Percentiles rank a stretch among this genome's conserved stretches.
These are phyloP conservation scores for Suhomyces coccinellae DNA, from an alignment of 1,139 yeast species.

Conservation along the genomic window DNA sequence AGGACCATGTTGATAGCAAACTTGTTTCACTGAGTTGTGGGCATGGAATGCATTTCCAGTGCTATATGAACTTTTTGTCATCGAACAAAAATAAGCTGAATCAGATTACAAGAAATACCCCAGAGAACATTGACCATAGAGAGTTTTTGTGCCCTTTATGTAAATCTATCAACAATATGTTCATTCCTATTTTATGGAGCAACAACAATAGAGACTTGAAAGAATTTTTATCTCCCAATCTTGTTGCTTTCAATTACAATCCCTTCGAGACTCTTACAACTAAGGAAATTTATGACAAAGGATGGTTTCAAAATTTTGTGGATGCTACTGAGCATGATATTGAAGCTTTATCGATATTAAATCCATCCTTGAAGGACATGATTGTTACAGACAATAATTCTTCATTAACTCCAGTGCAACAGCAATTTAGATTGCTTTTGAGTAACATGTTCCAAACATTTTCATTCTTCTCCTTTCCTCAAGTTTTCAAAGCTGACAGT, in stretches of 20 bases:
- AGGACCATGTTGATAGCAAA: constrained; percentile 41
- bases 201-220: constrained; percentile 37
- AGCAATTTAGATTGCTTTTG: constrained; percentile 31
- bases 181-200: constrained; percentile 68
- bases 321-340: constrained; percentile 25
- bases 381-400: constrained; percentile 17
- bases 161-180: constrained; percentile 80
- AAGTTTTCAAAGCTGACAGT: constrained; percentile 38
- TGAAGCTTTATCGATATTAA: constrained; percentile 25
- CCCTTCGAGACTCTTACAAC: constrained; percentile 20
- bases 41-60: constrained; percentile 87
- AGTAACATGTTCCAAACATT: constrained; percentile 39
- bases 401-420: constrained; percentile 20
- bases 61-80: constrained; percentile 65
- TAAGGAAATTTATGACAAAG: constrained; percentile 20
- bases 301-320: constrained; percentile 32
- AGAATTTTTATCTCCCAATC: constrained; percentile 18
- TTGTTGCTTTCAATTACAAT: constrained; percentile 4
- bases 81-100: constrained; percentile 56
- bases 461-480: constrained; percentile 43
- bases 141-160: constrained; percentile 91
- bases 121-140: constrained; percentile 67
- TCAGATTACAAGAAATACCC: constrained; percentile 79
- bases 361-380: constrained; percentile 31
- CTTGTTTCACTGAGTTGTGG: constrained; percentile 82